Evolutionary conservation across 352 stramenopile genomes (phyloP).

Genomic region (Thalassiosira livingstoniorum): DNA sequence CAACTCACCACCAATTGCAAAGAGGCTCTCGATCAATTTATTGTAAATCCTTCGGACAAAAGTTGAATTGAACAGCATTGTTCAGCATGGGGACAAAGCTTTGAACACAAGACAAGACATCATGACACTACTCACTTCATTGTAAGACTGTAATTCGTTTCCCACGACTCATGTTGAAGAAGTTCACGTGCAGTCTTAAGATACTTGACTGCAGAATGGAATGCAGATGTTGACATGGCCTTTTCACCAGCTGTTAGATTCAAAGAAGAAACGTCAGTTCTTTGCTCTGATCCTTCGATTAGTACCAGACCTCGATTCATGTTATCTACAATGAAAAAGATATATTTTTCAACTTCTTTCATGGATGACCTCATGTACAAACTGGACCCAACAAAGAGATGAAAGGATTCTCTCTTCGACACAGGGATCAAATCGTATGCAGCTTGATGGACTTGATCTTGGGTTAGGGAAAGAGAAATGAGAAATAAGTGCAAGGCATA

Average conservation of each 20-base stretch:
- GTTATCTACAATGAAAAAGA: constrained; percentile 57
- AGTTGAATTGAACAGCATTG: constrained; percentile 43
- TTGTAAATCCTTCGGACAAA: too few relatives aligned
- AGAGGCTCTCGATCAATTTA: too few relatives aligned
- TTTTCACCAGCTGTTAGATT: constrained; percentile 62
- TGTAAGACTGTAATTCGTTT: constrained; percentile 53
- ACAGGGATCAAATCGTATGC: constrained; percentile 39
- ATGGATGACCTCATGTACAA: constrained; percentile 49
- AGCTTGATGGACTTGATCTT: constrained; percentile 49
- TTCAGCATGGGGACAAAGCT: too few relatives aligned
- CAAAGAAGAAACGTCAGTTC: constrained; percentile 55
- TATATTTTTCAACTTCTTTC: constrained; percentile 39
- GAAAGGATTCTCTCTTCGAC: constrained; percentile 42
- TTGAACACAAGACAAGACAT: too few relatives aligned
- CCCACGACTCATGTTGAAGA: constrained; percentile 54
- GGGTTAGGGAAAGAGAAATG: too few relatives aligned
- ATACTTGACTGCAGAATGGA: constrained; percentile 61
- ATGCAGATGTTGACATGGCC: constrained; percentile 55
- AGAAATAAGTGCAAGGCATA: too few relatives aligned
- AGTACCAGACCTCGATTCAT: constrained; percentile 43
- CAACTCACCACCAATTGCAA: too few relatives aligned
- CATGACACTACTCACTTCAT: too few relatives aligned
- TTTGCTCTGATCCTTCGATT: constrained; percentile 53
- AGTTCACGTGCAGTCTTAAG: constrained; percentile 56
- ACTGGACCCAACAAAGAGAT: constrained; percentile 64